A percentile compares a stretch with the other conserved stretches of the same genome.
These are phyloP conservation scores for Galerina marginata DNA, from an alignment of 768 basidiomycete species.

Conservation along the genomic window DNA sequence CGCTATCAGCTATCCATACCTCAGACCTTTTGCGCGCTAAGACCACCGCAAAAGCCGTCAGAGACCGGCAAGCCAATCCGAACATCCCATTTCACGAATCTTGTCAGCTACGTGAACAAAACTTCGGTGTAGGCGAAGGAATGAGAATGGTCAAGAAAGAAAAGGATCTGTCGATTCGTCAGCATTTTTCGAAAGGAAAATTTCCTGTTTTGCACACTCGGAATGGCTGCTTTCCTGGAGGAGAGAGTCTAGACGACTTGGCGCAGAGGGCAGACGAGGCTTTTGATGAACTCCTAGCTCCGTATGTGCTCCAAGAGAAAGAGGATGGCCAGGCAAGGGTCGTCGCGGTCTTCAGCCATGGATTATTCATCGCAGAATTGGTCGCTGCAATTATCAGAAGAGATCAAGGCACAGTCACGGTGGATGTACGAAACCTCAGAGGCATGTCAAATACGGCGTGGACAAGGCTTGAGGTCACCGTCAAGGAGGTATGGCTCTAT, in stretches of 20 bases:
- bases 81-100: constrained; percentile 54
- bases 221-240: constrained; percentile 64
- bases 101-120: constrained; percentile 65
- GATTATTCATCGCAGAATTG: constrained; percentile 68
- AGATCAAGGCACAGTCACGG: constrained; percentile 28
- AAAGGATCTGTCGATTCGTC: constrained; percentile 41
- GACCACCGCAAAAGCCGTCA: constrained; percentile 64
- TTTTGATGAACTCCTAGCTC: constrained; percentile 58
- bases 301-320: constrained; percentile 53
- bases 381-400: constrained; percentile 53
- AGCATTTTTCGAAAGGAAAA: constrained; percentile 56
- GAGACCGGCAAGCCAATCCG: constrained; percentile 49
- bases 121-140: constrained; percentile 76
- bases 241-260: constrained; percentile 75
- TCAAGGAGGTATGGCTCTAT: constrained; percentile 1
- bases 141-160: constrained; percentile 46
- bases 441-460: constrained; percentile 75
- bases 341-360: constrained; percentile 77
- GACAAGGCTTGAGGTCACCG: constrained; percentile 52
- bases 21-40: constrained; percentile 71
- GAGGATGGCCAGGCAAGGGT: constrained; percentile 43
- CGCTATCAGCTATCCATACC: constrained; percentile 62
- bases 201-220: constrained; percentile 57
- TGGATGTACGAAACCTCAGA: constrained; percentile 37
- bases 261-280: constrained; percentile 55